These are phyloP conservation scores for Coleophoma crateriformis DNA, from an alignment of 2,329 filamentous ascomycete species.

Conservation along the genomic window DNA sequence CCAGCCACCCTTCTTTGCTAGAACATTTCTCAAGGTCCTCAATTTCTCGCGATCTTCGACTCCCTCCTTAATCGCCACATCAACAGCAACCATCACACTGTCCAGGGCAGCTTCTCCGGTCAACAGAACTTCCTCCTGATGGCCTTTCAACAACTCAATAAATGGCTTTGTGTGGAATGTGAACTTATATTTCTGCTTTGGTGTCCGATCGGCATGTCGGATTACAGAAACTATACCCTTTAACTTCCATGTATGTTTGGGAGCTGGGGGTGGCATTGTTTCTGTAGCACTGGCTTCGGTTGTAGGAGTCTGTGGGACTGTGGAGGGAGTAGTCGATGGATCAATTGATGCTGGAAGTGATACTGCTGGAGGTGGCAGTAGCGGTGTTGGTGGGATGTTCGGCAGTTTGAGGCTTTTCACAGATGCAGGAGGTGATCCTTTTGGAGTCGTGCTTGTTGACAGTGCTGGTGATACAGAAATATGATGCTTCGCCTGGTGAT, in stretches of 20 bases:
- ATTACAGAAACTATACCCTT: constrained; percentile 98
- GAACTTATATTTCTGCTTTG: constrained; percentile 99
- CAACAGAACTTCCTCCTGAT: constrained; percentile 92
- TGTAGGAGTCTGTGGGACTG: constrained; percentile 14
- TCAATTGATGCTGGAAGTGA: constrained; percentile 8
- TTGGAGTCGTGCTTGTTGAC: constrained; percentile 19
- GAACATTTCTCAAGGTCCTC: constrained; percentile 75
- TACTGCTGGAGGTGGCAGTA: constrained; percentile 20
- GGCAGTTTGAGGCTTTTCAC: constrained; percentile 15
- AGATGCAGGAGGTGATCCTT: constrained; percentile 19
- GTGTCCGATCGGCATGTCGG: constrained; percentile 91
- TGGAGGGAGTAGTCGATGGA: constrained; percentile 14
- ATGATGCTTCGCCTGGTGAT: constrained; percentile 33
- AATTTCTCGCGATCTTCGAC: constrained; percentile 85
- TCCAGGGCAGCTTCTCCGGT: constrained; percentile 85
- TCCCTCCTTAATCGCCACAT: constrained; percentile 69
- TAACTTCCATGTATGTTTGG: constrained; percentile 94
- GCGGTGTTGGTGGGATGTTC: constrained; percentile 14
- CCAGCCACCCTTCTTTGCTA: constrained; percentile 90
- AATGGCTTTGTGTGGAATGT: constrained; percentile 97
- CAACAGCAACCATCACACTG: constrained; percentile 85
- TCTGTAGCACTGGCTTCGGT: constrained; percentile 9
- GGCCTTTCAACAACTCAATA: constrained; percentile 87
- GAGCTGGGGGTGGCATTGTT: constrained; percentile 47
- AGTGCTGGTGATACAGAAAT: constrained; percentile 38